Percentiles rank a stretch among this genome's conserved stretches.
Conservation (phyloP, 2,329 filamentous ascomycete species). For the Colletotrichum siamense region DNA sequence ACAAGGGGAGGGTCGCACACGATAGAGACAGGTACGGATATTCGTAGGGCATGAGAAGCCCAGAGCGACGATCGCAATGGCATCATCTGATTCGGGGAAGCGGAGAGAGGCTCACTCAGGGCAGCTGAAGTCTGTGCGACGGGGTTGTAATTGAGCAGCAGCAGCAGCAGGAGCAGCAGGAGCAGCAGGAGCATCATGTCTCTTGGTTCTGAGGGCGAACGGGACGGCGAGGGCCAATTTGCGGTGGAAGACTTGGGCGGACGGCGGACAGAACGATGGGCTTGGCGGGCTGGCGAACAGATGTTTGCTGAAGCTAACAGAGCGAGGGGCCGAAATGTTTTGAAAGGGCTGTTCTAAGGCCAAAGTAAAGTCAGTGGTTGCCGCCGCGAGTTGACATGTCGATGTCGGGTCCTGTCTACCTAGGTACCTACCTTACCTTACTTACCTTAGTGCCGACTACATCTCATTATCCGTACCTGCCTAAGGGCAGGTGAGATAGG, state of each 20-base stretch:
- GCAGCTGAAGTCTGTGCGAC: slow-evolving; percentile 5
- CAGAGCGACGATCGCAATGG: background rate
- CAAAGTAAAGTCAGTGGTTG: background rate
- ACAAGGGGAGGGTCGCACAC: background rate
- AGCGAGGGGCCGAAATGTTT: background rate
- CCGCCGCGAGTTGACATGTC: background rate
- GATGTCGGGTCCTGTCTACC: slow-evolving; percentile 1
- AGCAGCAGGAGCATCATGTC: background rate
- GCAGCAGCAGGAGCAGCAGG: background rate
- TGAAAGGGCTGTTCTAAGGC: background rate
- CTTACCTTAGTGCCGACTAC: background rate
- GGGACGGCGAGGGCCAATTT: background rate
- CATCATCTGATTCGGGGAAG: slow-evolving; percentile 1
- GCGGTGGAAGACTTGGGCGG: background rate
- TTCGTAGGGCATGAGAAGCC: background rate
- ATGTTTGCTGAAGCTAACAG: background rate
- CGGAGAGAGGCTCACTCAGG: background rate
- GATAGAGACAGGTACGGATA: background rate
- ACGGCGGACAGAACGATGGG: background rate
- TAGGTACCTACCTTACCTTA: background rate
- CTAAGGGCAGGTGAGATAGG: background rate
- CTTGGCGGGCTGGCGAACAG: background rate
- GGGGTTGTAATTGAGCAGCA: background rate
- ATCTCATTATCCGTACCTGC: background rate
- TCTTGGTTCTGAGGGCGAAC: background rate